Evolutionary conservation across 2,329 filamentous ascomycete genomes (phyloP), one percentile per base, ranked within the genome.

Genomic region (Colletotrichum truncatum): DNA sequence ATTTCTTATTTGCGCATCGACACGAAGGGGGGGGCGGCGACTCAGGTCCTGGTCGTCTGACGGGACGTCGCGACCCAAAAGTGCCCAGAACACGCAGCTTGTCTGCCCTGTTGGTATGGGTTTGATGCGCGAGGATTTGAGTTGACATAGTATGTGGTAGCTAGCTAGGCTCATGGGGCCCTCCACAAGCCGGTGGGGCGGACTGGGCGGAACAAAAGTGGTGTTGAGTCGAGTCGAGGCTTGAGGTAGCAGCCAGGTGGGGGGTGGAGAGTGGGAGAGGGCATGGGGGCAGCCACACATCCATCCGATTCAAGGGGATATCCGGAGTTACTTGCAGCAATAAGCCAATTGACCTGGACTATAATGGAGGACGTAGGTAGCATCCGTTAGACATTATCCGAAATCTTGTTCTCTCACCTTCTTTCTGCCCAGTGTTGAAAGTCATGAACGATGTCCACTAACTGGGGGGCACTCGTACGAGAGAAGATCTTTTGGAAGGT

Each of bases 21-120:
- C 16, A 34, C 58, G 52, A n/a, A n/a, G n/a, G n/a, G n/a, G n/a
- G n/a, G n/a, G n/a, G 49, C 48, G 48, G 41, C 57, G 57, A 65
- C n/a, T 65, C 62, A 65, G 62, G 25, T 49, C 38, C 49, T 41
- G 28, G 49, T 62, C 62, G 32, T 10, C 34, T 49, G 49, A 65
- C 28, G 28, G 16, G 58, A 48, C 16, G 39, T 46, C 38, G 48
- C 14, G 36, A 30, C 41, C 39, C 12, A 38, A 41, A 26, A 8
- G 43, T 26, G 16, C 21, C 12, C 30, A 45, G 49, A n/a, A n/a
- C 46, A 32, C 18, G 41, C 39, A n/a, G 49, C 57, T 26, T 46
- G 46, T 34, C 36, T 45, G 48, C 41, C 39, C 56, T 61, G 36
- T 53, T 25, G 61, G 32, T 48, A 46, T 60, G 38, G 38, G 55